Conservation (phyloP, 2,329 filamentous ascomycete genomes). For the Rhexocercosporidium sp. region DNA sequence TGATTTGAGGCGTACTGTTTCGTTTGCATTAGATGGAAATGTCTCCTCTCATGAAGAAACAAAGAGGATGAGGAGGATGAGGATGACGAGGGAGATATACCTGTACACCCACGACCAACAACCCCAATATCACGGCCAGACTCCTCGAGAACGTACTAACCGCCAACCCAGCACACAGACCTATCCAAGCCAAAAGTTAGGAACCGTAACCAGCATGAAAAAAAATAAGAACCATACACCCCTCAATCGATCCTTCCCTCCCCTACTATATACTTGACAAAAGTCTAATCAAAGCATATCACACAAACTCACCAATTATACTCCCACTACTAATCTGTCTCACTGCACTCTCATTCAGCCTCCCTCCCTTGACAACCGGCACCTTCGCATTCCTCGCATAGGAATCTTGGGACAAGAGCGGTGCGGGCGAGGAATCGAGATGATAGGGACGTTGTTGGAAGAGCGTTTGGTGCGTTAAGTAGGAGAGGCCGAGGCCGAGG, state of each 20-base stretch:
- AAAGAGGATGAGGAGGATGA: background rate
- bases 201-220: no score
- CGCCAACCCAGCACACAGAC: slow-evolving; percentile 49
- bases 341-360: slow-evolving; percentile 37
- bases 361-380: slow-evolving; percentile 30
- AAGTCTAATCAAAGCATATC: slow-evolving; percentile 1
- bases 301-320: slow-evolving; percentile 40
- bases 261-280: no score
- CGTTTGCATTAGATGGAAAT: slow-evolving; percentile 15
- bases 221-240: background rate
- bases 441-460: slow-evolving; percentile 38
- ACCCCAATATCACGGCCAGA: slow-evolving; percentile 68
- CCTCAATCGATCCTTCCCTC: background rate
- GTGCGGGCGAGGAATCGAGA: slow-evolving; percentile 36
- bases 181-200: no score
- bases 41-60: background rate
- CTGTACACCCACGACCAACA: slow-evolving; percentile 60
- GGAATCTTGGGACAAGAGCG: slow-evolving; percentile 23
- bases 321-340: slow-evolving; percentile 42
- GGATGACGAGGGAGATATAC: slow-evolving; percentile 21
- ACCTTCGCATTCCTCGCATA: slow-evolving; percentile 39
- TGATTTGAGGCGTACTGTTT: slow-evolving; percentile 53
- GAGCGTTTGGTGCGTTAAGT: slow-evolving; percentile 34
- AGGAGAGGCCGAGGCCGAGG: slow-evolving; percentile 45
- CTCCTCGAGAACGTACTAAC: slow-evolving; percentile 74